Conservation (phyloP, 371 early-diverging fungal species). For the Rhizopus sp. region DNA sequence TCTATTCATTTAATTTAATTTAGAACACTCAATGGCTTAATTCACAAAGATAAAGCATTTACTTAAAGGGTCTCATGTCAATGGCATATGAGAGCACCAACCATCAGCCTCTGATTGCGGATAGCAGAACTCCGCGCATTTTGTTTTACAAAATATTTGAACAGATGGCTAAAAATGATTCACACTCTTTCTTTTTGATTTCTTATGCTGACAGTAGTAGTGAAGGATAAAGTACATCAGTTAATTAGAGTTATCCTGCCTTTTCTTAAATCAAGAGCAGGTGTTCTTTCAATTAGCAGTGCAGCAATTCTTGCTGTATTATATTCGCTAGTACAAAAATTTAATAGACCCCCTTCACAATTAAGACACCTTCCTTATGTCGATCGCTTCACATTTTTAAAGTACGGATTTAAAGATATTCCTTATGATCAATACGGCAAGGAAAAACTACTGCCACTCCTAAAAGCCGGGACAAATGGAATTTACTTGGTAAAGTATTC, state of each 20-base stretch:
- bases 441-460: slow-evolving; percentile 11
- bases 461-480: slow-evolving; percentile 1
- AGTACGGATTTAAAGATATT: slow-evolving; percentile 8
- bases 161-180: not conserved
- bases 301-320: slow-evolving; percentile 10
- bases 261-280: slow-evolving; percentile 3
- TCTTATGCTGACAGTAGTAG: not conserved
- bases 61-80: too few relatives aligned
- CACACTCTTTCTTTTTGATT: not conserved
- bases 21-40: too few relatives aligned
- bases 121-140: not conserved
- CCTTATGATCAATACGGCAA: slow-evolving; percentile 13
- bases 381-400: slow-evolving; percentile 10
- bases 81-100: too few relatives aligned
- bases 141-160: not conserved
- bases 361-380: slow-evolving; percentile 14
- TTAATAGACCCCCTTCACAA: slow-evolving; percentile 9
- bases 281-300: slow-evolving; percentile 5
- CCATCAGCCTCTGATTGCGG: not conserved
- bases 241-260: not conserved
- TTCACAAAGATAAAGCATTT: too few relatives aligned
- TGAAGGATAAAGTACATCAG: not conserved
- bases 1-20: too few relatives aligned
- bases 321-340: slow-evolving; percentile 10
- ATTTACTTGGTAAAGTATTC: slow-evolving; percentile 5